Percentiles rank a stretch among this genome's conserved stretches.
Conservation (phyloP, 2,329 filamentous ascomycete species). For the Trichophaea hybrida region DNA sequence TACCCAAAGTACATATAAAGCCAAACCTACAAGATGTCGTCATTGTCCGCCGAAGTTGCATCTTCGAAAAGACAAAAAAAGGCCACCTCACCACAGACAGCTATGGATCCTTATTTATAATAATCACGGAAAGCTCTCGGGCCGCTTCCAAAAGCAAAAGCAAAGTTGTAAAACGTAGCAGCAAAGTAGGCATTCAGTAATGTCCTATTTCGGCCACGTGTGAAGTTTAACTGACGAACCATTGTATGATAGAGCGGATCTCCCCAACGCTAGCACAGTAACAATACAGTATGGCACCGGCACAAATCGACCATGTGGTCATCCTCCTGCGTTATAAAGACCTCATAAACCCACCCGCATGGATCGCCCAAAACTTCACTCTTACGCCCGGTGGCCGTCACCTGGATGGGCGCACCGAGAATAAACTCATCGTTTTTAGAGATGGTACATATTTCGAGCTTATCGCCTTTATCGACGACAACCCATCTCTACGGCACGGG, state of each 20-base stretch:
- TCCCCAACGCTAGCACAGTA: background rate
- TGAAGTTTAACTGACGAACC: background rate
- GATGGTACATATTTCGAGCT: constrained; percentile 55
- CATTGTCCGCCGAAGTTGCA: background rate
- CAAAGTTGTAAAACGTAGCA: too few relatives aligned
- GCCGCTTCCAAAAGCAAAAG: too few relatives aligned
- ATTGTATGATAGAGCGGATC: background rate
- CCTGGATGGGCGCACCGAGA: constrained; percentile 45
- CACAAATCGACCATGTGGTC: constrained; percentile 48
- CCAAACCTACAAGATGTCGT: background rate
- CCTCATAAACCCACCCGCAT: constrained; percentile 37
- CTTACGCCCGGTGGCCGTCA: constrained; percentile 48
- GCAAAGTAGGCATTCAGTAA: too few relatives aligned
- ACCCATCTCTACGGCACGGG: constrained; percentile 31
- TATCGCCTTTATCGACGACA: constrained; percentile 44
- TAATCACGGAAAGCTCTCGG: too few relatives aligned
- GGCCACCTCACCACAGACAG: too few relatives aligned
- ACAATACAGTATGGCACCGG: constrained; percentile 4
- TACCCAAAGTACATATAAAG: background rate
- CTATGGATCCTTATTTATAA: too few relatives aligned
- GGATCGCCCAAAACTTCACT: constrained; percentile 42
- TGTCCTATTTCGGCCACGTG: background rate
- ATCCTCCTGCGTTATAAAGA: constrained; percentile 43
- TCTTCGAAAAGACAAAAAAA: background rate
- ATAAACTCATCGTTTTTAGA: constrained; percentile 46